A percentile compares a stretch with the other conserved stretches of the same genome.
Conservation (phyloP, 225 moss, liverwort and hornwort species). For the Anthoceros angustus region DNA sequence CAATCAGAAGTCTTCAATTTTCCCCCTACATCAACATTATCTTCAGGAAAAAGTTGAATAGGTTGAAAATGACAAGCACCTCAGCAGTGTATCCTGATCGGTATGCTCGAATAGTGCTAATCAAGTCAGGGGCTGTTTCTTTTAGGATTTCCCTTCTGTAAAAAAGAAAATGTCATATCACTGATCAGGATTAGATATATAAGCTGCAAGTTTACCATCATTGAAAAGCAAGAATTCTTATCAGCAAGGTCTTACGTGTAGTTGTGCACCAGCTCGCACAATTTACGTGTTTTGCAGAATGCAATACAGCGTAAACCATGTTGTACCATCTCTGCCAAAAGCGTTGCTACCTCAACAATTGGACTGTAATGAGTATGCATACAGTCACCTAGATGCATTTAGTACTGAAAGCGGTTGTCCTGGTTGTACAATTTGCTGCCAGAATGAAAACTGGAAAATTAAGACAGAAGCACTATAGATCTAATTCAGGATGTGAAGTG, state of each 20-base stretch:
- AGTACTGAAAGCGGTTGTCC: background rate
- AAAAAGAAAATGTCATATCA: background rate
- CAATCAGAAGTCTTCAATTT: slow-evolving; percentile 4
- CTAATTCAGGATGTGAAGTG: background rate
- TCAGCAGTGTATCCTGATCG: slow-evolving; percentile 83
- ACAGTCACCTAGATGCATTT: background rate
- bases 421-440: background rate
- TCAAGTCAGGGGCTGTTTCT: slow-evolving; percentile 61
- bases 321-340: slow-evolving; percentile 92
- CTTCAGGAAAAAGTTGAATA: background rate
- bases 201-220: background rate
- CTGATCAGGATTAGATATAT: background rate
- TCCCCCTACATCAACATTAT: background rate
- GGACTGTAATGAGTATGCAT: slow-evolving; percentile 25
- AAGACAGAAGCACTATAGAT: too few relatives aligned
- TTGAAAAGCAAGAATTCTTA: background rate
- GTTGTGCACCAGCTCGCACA: slow-evolving; percentile 73
- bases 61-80: slow-evolving; percentile 19
- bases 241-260: slow-evolving; percentile 35
- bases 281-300: slow-evolving; percentile 75
- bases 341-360: slow-evolving; percentile 58
- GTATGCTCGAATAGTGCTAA: slow-evolving; percentile 63
- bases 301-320: slow-evolving; percentile 80
- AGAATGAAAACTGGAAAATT: background rate
- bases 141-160: slow-evolving; percentile 67